Conservation (phyloP, 768 basidiomycete genomes). For the Rhizopogon sp. region DNA sequence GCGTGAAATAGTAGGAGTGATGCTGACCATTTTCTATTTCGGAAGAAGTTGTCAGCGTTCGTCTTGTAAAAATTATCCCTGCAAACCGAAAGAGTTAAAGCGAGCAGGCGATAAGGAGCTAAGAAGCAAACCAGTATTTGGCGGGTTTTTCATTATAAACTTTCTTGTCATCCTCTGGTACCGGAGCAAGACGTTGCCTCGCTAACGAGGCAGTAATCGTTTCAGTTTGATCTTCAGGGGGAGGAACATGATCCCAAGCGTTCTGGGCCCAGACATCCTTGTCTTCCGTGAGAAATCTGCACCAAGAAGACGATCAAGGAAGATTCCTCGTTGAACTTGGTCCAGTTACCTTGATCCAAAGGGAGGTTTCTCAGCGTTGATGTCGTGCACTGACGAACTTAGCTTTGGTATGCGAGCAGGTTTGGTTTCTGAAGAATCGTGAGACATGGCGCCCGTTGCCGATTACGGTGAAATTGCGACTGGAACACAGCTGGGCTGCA, state of each 20-base stretch:
- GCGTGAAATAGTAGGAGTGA: not conserved
- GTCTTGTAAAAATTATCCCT: constrained; percentile 95
- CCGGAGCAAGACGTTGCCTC: constrained; percentile 68
- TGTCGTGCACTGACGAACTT: constrained; percentile 65
- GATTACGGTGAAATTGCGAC: not conserved
- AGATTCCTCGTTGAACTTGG: constrained; percentile 3
- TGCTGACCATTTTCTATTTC: constrained; percentile 80
- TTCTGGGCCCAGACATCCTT: constrained; percentile 82
- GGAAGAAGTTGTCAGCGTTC: constrained; percentile 87
- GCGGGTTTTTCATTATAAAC: constrained; percentile 73
- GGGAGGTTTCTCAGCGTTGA: constrained; percentile 49
- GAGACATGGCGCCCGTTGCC: no score
- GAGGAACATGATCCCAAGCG: constrained; percentile 89
- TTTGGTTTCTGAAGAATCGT: not conserved
- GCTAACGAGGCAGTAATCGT: constrained; percentile 64
- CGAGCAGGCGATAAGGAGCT: constrained; percentile 24
- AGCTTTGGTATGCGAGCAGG: constrained; percentile 22
- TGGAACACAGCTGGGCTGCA: not conserved
- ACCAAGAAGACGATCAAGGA: not conserved
- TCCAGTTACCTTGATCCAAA: constrained; percentile 62
- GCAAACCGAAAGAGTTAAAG: constrained; percentile 18
- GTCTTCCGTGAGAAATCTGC: constrained; percentile 65
- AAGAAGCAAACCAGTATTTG: constrained; percentile 53
- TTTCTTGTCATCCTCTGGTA: constrained; percentile 64
- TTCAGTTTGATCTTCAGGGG: constrained; percentile 76